phyloP scores from a whole-genome alignment of 306 rosid species.

The Quercus glauca region DNA sequence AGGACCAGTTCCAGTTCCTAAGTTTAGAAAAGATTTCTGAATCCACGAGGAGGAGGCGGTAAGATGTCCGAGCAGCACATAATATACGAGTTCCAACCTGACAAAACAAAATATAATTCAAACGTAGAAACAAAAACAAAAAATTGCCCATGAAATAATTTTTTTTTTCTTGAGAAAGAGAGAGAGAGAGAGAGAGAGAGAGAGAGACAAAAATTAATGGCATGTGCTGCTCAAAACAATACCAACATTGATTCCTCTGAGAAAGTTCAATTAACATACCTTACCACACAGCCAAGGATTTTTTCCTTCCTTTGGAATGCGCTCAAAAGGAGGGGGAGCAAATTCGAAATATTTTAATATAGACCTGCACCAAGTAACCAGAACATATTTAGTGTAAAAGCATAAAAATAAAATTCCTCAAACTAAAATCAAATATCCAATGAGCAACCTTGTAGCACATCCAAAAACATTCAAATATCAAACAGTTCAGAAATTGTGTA shows the following conservation, averaged over 20 bases:
- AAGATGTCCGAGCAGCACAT: conserved; percentile 56
- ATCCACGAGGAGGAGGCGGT: conserved; percentile 58
- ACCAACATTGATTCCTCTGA: background rate
- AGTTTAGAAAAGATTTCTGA: conserved; percentile 55
- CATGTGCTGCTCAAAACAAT: background rate
- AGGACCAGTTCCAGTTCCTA: conserved; percentile 91
- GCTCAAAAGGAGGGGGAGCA: conserved; percentile 84
- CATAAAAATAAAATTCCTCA: background rate
- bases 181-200: background rate
- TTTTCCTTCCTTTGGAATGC: conserved; percentile 37
- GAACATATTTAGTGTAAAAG: conserved; percentile 7
- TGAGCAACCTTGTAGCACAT: background rate
- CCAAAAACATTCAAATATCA: background rate
- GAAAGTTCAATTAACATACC: conserved; percentile 37
- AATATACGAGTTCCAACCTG: conserved; percentile 42
- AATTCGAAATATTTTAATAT: conserved; percentile 62
- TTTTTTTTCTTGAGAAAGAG: background rate
- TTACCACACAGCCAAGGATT: conserved; percentile 13
- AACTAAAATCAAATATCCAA: background rate
- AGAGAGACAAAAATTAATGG: background rate
- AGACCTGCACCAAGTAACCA: conserved; percentile 49
- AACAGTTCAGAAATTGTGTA: background rate
- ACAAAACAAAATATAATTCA: background rate
- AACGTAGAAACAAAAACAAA: background rate
- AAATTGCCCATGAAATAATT: background rate